A percentile compares a stretch with the other conserved stretches of the same genome.
Conservation (phyloP, 306 rosid species). For the Lathyrus aphaca region DNA sequence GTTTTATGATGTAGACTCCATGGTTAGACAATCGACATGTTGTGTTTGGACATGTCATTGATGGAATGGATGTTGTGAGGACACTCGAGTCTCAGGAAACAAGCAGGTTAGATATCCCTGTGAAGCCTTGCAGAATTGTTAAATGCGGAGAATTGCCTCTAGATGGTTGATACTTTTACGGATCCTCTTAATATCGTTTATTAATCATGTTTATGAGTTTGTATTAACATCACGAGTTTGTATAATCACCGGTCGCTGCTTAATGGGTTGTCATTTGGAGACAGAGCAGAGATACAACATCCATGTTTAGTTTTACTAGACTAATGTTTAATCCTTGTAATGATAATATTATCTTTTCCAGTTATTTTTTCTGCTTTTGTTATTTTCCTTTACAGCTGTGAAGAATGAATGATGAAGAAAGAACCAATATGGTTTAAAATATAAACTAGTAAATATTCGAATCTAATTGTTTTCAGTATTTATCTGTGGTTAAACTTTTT, state of each 20-base stretch:
- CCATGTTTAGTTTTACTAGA: constrained; percentile 22
- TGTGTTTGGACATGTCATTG: constrained; percentile 79
- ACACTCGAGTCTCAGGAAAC: constrained; percentile 81
- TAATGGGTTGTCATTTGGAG: constrained; percentile 19
- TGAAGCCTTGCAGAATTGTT: constrained; percentile 76
- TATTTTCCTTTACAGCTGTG: background rate
- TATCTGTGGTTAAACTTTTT: no score
- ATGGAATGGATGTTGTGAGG: constrained; percentile 74
- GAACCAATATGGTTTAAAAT: no score
- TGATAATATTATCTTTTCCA: background rate
- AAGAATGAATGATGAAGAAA: no score
- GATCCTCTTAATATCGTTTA: background rate
- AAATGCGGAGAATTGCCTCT: constrained; percentile 70
- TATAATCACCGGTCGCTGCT: constrained; percentile 3
- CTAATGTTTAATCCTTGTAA: constrained; percentile 1
- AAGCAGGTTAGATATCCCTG: constrained; percentile 73
- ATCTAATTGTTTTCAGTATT: no score
- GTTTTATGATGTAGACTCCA: constrained; percentile 67
- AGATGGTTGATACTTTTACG: constrained; percentile 51
- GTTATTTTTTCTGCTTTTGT: constrained; percentile 1
- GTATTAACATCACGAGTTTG: no score
- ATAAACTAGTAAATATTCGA: no score
- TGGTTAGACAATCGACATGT: constrained; percentile 96
- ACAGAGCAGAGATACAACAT: background rate
- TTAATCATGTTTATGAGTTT: constrained; percentile 15